Evolutionary conservation across 345 rosid species (phyloP), one percentile per base, ranked within the genome.

Genomic region (Melaleuca alternifolia): DNA sequence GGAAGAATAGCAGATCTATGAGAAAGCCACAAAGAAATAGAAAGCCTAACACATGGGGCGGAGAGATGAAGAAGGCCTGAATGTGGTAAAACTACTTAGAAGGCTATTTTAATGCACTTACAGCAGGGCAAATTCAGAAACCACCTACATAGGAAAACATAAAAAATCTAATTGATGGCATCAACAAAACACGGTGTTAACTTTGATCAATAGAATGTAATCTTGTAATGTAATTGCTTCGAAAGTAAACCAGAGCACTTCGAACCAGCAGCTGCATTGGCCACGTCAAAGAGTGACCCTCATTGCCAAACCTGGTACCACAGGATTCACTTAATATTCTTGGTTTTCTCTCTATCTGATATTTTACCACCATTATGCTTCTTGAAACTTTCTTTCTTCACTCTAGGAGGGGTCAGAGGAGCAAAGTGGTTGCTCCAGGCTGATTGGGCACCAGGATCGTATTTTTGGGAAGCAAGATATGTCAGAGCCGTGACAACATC

Each of bases 401-500:
- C 79, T 89, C 93, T 90, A 53, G 95, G 94, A 85, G 96, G 96
- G 83, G 96, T 91, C 57, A 85, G 88, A 6, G 95, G 95, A 23
- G 92, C 88, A 48, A 87, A 87, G 52, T 85, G 89, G 52, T 92
- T 91, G 88, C 92, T 87, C 82, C 92, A 93, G 82, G 89, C 87
- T 26, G 90, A 89, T 83, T 90, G 91, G 52, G 88, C 85, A 51
- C 92, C 93, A 21, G 97, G 95, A 57, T 91, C 93, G 61, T 89
- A 92, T 75, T 92, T 94, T 65, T 95, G 98, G 44, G 95, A 93
- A 57, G 99, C 96, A 53, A 97, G 99, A 90, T 95, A 95, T 21
- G 93, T 77, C 82, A 95, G 91, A 21, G 99, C 98, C 16, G 98
- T 96, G 89, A 97, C 98, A 44, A 97, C 98, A 91, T 97, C 99